A percentile compares a stretch with the other conserved stretches of the same genome.
These are phyloP conservation scores for Neofusicoccum cordaticola DNA, from an alignment of 2,329 filamentous ascomycete species.

Conservation along the genomic window DNA sequence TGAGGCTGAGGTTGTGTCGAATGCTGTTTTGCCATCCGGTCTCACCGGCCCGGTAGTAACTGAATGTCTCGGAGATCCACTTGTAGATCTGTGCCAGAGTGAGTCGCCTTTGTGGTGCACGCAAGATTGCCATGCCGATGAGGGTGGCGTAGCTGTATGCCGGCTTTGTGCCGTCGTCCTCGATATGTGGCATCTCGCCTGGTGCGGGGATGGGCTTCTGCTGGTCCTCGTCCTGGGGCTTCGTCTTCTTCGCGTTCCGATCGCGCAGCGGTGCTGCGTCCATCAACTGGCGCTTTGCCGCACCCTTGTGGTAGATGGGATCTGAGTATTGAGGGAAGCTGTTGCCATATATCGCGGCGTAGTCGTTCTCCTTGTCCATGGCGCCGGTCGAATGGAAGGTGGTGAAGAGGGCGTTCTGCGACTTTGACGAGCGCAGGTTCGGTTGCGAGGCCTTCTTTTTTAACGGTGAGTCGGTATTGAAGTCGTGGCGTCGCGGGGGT, in stretches of 20 bases:
- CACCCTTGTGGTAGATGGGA: slow-evolving; percentile 43
- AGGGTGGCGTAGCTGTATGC: slow-evolving; percentile 90
- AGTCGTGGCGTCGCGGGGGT: slow-evolving; percentile 56
- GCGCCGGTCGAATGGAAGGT: slow-evolving; percentile 47
- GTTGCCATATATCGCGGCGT: slow-evolving; percentile 12
- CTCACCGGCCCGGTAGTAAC: slow-evolving; percentile 76
- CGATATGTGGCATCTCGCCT: slow-evolving; percentile 74
- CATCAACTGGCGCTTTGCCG: slow-evolving; percentile 61
- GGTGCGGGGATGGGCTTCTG: slow-evolving; percentile 61
- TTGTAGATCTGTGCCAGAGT: slow-evolving; percentile 97
- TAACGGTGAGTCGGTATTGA: slow-evolving; percentile 64
- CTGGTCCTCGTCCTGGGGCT: slow-evolving; percentile 50
- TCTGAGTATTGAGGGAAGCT: slow-evolving; percentile 47
- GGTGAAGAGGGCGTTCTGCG: slow-evolving; percentile 54
- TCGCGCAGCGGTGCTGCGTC: slow-evolving; percentile 74
- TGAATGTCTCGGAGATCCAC: slow-evolving; percentile 96
- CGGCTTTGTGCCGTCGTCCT: slow-evolving; percentile 86
- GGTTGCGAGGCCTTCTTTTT: slow-evolving; percentile 53
- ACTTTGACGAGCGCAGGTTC: slow-evolving; percentile 20
- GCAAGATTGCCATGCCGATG: slow-evolving; percentile 94
- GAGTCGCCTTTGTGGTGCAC: slow-evolving; percentile 76
- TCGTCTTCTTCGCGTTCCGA: slow-evolving; percentile 65
- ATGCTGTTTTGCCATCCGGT: slow-evolving; percentile 99
- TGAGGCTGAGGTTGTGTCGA: slow-evolving; percentile 92
- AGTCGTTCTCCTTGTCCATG: slow-evolving; percentile 49